A percentile compares a stretch with the other conserved stretches of the same genome.
These are phyloP conservation scores for Coccomyxa sp. DNA, from an alignment of 139 green algal genomes.

Conservation along the genomic window DNA sequence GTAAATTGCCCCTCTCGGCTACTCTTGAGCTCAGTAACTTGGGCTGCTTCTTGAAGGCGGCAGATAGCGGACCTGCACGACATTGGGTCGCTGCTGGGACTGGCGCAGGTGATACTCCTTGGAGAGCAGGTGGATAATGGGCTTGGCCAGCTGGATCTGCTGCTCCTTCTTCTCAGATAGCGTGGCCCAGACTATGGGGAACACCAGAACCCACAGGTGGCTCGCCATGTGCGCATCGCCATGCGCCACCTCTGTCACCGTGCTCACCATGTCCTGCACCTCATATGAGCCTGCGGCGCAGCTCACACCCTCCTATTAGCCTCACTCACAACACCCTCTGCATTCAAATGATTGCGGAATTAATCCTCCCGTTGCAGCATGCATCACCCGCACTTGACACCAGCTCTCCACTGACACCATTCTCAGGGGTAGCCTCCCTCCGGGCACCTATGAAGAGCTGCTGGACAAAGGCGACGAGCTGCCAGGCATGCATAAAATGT, in stretches of 20 bases:
- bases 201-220: conserved; percentile 91
- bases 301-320: not conserved
- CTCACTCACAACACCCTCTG: not conserved
- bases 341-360: not conserved
- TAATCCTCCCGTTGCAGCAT: not conserved
- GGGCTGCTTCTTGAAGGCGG: not conserved
- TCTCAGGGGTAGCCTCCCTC: too few species aligned
- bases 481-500: not conserved
- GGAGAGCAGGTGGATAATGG: conserved; percentile 88
- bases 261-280: conserved; percentile 68
- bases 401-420: too few species aligned
- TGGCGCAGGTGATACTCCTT: conserved; percentile 89
- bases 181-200: conserved; percentile 97
- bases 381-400: too few species aligned
- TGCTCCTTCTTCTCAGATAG: conserved; percentile 88
- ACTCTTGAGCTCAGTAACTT: not conserved
- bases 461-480: too few species aligned
- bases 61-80: conserved; percentile 67
- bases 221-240: conserved; percentile 60
- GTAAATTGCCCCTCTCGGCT: not conserved
- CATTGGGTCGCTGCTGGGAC: conserved; percentile 71
- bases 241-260: conserved; percentile 75
- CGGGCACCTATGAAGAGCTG: too few species aligned
- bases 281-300: conserved; percentile 36
- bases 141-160: conserved; percentile 77